A percentile compares a stretch with the other conserved stretches of the same genome.
phyloP scores from a whole-genome alignment of 2,329 filamentous ascomycete species.

The Chaetomium globosum region DNA sequence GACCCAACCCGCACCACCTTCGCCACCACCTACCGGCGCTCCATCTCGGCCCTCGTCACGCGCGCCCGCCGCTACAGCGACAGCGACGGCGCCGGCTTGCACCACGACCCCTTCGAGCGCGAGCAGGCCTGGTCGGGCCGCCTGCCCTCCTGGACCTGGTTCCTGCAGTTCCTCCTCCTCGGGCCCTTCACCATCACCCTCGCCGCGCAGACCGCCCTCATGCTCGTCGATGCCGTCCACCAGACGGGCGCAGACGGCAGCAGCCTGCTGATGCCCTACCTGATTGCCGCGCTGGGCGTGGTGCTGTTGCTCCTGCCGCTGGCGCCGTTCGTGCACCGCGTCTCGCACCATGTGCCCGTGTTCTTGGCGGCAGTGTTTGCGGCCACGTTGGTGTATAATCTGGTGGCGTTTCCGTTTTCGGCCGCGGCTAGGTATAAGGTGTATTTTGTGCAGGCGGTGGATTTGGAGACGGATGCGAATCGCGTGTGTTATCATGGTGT shows the following conservation, averaged over 20 bases:
- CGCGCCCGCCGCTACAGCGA: constrained; percentile 33
- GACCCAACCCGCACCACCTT: constrained; percentile 53
- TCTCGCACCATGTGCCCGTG: constrained; percentile 78
- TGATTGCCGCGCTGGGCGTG: constrained; percentile 68
- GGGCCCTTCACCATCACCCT: constrained; percentile 78
- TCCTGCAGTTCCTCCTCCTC: constrained; percentile 79
- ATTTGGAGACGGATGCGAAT: constrained; percentile 73
- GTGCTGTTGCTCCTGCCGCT: constrained; percentile 74
- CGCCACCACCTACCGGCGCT: constrained; percentile 58
- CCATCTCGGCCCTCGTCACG: constrained; percentile 44
- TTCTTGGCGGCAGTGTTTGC: constrained; percentile 73
- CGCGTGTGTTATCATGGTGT: constrained; percentile 70
- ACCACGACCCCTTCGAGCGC: constrained; percentile 58
- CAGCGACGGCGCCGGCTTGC: constrained; percentile 30
- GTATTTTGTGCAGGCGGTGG: constrained; percentile 80
- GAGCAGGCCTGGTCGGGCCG: constrained; percentile 86
- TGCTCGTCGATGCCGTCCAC: constrained; percentile 70
- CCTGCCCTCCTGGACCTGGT: constrained; percentile 83
- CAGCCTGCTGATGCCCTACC: constrained; percentile 69
- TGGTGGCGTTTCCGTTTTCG: constrained; percentile 87
- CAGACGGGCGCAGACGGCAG: constrained; percentile 87
- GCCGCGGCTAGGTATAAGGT: constrained; percentile 77
- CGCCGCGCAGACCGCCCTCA: constrained; percentile 72
- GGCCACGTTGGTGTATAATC: constrained; percentile 81
- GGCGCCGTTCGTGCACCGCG: constrained; percentile 82